Evolutionary conservation across 768 basidiomycete species (phyloP).

Genomic region (Paxillus ammoniavirescens): DNA sequence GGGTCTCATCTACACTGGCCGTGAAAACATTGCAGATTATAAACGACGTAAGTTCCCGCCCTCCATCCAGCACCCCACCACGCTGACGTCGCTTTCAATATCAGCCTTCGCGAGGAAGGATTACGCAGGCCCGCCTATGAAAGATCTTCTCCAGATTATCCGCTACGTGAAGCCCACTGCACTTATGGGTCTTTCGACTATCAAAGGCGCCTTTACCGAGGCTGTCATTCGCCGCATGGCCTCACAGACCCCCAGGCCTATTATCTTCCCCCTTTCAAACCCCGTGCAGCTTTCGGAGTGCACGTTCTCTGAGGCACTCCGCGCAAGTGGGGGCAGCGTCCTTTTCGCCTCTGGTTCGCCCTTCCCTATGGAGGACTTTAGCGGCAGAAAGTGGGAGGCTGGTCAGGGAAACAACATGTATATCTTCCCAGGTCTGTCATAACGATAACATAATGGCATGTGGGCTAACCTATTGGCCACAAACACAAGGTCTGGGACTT

Average conservation of each 20-base stretch:
- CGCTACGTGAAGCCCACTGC: conserved; percentile 85
- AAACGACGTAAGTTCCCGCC: conserved; percentile 62
- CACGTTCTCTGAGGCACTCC: conserved; percentile 73
- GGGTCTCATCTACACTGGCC: conserved; percentile 76
- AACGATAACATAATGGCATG: conserved; percentile 22
- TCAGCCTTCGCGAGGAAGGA: conserved; percentile 81
- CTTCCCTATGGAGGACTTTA: conserved; percentile 62
- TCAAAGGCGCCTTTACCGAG: conserved; percentile 75
- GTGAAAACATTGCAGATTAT: conserved; percentile 74
- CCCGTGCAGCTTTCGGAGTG: conserved; percentile 82
- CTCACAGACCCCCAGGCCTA: conserved; percentile 74
- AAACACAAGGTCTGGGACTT: conserved; percentile 47
- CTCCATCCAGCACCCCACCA: neutral
- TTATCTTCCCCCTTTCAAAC: conserved; percentile 93
- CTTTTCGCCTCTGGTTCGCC: conserved; percentile 90
- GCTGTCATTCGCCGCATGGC: conserved; percentile 76
- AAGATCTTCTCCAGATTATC: conserved; percentile 71
- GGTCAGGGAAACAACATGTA: conserved; percentile 98
- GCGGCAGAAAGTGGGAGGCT: conserved; percentile 59
- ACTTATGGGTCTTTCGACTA: conserved; percentile 87
- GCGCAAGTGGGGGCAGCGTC: conserved; percentile 67
- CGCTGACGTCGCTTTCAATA: neutral
- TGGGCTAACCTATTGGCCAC: neutral
- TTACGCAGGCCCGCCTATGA: conserved; percentile 75
- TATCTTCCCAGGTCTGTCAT: conserved; percentile 62